A percentile compares a stretch with the other conserved stretches of the same genome.
Conservation (phyloP, 495 filamentous ascomycete species). For the Xylaria telfairii region DNA sequence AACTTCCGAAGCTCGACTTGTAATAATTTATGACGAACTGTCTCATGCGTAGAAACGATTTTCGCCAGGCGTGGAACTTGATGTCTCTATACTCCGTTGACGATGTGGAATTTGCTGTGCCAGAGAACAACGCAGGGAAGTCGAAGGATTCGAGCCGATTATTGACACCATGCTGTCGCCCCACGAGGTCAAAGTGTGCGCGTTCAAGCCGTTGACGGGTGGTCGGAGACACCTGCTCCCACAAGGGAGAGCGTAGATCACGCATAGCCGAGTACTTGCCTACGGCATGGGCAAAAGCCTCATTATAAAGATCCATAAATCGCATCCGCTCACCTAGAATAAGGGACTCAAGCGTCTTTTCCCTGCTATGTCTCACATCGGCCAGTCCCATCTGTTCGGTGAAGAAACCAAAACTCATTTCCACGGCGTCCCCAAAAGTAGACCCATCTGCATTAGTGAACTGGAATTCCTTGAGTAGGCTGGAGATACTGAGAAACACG, state of each 20-base stretch:
- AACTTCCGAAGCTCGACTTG: slow-evolving; percentile 83
- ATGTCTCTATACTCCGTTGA: slow-evolving; percentile 74
- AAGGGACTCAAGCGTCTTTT: slow-evolving; percentile 90
- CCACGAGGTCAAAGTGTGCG: slow-evolving; percentile 77
- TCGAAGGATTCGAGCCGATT: slow-evolving; percentile 78
- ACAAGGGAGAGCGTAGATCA: slow-evolving; percentile 70
- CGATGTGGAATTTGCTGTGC: slow-evolving; percentile 79
- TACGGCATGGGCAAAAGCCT: slow-evolving; percentile 91
- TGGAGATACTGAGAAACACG: slow-evolving; percentile 74
- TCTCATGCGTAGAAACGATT: slow-evolving; percentile 73
- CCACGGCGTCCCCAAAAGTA: slow-evolving; percentile 78
- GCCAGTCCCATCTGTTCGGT: slow-evolving; percentile 76
- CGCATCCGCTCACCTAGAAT: slow-evolving; percentile 86
- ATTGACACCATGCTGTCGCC: slow-evolving; percentile 69
- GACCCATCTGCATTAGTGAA: slow-evolving; percentile 83
- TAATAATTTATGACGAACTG: slow-evolving; percentile 79
- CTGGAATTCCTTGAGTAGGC: slow-evolving; percentile 71
- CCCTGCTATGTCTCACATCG: slow-evolving; percentile 81
- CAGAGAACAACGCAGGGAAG: slow-evolving; percentile 90
- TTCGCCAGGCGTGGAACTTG: slow-evolving; percentile 84
- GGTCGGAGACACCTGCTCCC: slow-evolving; percentile 66
- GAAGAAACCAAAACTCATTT: slow-evolving; percentile 75
- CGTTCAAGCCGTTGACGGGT: slow-evolving; percentile 83
- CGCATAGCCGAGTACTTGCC: slow-evolving; percentile 83
- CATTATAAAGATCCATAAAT: slow-evolving; percentile 81